Conservation (phyloP, 1,284 basidiomycete genomes). For the Caloboletus firmus region DNA sequence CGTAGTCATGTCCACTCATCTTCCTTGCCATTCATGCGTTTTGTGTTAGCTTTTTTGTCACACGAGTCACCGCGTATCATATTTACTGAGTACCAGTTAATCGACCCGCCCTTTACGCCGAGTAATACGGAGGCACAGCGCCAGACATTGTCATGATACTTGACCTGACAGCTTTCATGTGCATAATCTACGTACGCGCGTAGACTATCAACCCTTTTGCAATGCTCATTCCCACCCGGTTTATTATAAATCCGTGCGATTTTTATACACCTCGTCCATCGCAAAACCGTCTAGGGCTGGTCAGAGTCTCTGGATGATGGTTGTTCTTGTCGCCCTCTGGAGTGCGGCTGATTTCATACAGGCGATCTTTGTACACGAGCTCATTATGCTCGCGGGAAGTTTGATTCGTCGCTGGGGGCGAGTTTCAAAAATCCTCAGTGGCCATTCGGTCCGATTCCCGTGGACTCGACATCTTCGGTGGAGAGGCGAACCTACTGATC, state of each 20-base stretch:
- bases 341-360: background rate
- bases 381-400: background rate
- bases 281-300: too few species aligned
- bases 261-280: background rate
- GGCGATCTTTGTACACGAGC: background rate
- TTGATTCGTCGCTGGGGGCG: background rate
- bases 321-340: background rate
- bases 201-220: constrained; percentile 5
- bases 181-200: constrained; percentile 17
- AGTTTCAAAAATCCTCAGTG: background rate
- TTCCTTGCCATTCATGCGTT: constrained; percentile 2
- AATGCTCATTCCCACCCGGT: background rate
- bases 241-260: background rate
- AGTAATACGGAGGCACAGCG: constrained; percentile 4
- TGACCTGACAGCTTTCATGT: constrained; percentile 17
- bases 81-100: constrained; percentile 15
- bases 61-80: background rate
- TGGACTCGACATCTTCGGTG: background rate
- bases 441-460: background rate
- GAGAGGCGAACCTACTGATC: background rate
- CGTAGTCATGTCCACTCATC: constrained; percentile 1
- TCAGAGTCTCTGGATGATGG: too few species aligned
- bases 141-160: constrained; percentile 15
- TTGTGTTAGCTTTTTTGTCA: background rate
- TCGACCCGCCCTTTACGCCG: constrained; percentile 1